Evolutionary conservation across 2,329 filamentous ascomycete genomes (phyloP), one percentile per base, ranked within the genome.

Genomic region (Drechslerella dactyloides): DNA sequence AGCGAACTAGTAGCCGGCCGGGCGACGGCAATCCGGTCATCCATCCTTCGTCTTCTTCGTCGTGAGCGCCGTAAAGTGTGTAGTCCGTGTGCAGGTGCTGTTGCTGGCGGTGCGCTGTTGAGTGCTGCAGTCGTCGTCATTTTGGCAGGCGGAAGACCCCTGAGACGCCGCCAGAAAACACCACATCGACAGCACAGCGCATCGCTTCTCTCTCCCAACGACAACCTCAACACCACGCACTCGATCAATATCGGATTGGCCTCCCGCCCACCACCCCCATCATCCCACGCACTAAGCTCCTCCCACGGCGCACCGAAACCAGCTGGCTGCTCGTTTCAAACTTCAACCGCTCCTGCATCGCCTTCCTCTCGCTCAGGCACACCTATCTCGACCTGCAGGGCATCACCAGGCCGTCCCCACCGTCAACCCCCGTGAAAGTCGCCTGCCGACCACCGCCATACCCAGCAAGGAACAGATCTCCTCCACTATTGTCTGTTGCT

Each of bases 151-250:
- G 35, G 52, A 37, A 40, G 68, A 72, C 68, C 68, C 68, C 68
- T 72, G 68, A 72, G 60, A 60, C 50, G 40, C 19, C 27, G 27
- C 10, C 21, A 27, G 24, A 53, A 30, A 48, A 48, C 44, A 48
- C 44, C 50, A 44, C n/a, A n/a, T 23, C 42, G 33, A 42, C 21
- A 56, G 42, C 66, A 59, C 68, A 65, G 61, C 50, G 60, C 68
- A 72, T 72, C 68, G 68, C 68, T 72, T 72, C 68, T 65, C 53
- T 69, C 62, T 44, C 44, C 62, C 60, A 72, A 72, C 68, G 55
- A 65, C 68, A 65, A 64, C 68, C 60, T 72, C 60, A 72, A 65
- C 68, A 72, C 61, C 60, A 72, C 52, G 46, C 17, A 3, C 27
- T 33, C 27, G 27, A 44, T 51, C 66, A 40, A 40, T 33, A 42